Percentiles rank a stretch among this genome's conserved stretches.
Evolutionary conservation across 169 alveolate genomes (phyloP).

Genomic region (Eimeria acervulina): DNA sequence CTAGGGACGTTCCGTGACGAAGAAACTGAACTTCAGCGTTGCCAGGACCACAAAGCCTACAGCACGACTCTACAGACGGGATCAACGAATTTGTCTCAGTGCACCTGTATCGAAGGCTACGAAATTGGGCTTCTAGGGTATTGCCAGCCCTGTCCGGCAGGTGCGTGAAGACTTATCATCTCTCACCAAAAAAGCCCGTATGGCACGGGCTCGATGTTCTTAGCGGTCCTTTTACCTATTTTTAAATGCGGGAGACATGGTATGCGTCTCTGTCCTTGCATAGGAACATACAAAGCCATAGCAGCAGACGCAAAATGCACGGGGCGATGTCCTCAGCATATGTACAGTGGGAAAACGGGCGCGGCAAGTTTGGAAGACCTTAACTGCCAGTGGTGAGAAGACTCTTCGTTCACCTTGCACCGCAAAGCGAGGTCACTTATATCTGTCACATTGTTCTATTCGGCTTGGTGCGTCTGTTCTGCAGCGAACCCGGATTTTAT

Average conservation of each 20-base stretch:
- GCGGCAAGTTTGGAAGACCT: constrained; percentile 80
- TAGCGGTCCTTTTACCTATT: neutral
- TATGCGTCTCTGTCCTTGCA: neutral
- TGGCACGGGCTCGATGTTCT: neutral
- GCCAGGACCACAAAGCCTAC: constrained; percentile 72
- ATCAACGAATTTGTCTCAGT: constrained; percentile 79
- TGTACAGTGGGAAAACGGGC: constrained; percentile 76
- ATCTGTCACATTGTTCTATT: neutral
- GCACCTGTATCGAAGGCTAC: constrained; percentile 79
- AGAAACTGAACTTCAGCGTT: constrained; percentile 73
- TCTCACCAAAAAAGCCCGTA: neutral
- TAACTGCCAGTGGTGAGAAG: constrained; percentile 78
- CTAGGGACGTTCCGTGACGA: constrained; percentile 82
- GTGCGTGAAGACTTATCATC: constrained; percentile 14
- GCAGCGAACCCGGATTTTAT: constrained; percentile 81
- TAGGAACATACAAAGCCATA: constrained; percentile 79
- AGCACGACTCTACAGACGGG: constrained; percentile 81
- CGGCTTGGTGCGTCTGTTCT: neutral
- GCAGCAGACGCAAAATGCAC: constrained; percentile 82
- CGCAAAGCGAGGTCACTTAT: neutral
- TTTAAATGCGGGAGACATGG: neutral
- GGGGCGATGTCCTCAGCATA: constrained; percentile 80
- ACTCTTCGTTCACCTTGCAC: neutral
- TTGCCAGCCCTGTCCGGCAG: constrained; percentile 81
- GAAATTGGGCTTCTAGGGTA: constrained; percentile 78